Percentiles rank a stretch among this genome's conserved stretches.
Conservation (phyloP, 495 filamentous ascomycete genomes). For the Lentithecium fluviatile region DNA sequence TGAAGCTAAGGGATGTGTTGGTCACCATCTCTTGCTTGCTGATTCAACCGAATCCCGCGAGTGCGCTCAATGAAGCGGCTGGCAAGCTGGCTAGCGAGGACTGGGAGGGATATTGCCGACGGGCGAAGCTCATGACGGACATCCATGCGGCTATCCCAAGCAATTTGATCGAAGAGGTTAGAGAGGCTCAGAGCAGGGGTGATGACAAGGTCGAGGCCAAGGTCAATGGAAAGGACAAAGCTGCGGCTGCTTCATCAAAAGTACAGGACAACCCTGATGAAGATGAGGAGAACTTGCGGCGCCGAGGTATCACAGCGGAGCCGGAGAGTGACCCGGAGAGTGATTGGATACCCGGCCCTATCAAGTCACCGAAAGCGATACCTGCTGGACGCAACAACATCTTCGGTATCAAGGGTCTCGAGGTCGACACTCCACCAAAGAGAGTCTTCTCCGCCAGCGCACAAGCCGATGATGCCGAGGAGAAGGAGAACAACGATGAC, state of each 20-base stretch:
- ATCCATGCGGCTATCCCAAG: conserved; percentile 61
- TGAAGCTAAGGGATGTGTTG: conserved; percentile 64
- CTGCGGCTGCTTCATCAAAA: not conserved
- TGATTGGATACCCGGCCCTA: conserved; percentile 35
- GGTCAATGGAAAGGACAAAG: conserved; percentile 14
- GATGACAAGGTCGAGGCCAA: conserved; percentile 41
- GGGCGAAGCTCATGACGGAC: conserved; percentile 65
- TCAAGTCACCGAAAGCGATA: conserved; percentile 13
- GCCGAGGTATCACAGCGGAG: conserved; percentile 16
- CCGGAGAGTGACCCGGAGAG: conserved; percentile 31
- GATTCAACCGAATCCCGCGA: conserved; percentile 71
- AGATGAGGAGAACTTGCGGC: conserved; percentile 31
- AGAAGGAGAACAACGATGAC: conserved; percentile 8
- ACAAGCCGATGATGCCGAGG: not conserved
- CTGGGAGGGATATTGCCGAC: conserved; percentile 58
- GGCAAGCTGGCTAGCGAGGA: conserved; percentile 63
- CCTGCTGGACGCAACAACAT: conserved; percentile 21
- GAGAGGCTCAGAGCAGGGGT: conserved; percentile 60
- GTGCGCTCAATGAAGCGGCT: conserved; percentile 65
- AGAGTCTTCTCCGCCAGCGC: not conserved
- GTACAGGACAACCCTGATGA: conserved; percentile 5
- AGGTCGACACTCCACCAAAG: conserved; percentile 17
- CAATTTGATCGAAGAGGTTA: conserved; percentile 42
- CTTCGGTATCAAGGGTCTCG: conserved; percentile 31
- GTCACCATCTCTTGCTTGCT: conserved; percentile 69